Percentiles rank a stretch among this genome's conserved stretches.
These are phyloP conservation scores for Vitis riparia DNA, from an alignment of 164 flowering plant species.

Conservation along the genomic window DNA sequence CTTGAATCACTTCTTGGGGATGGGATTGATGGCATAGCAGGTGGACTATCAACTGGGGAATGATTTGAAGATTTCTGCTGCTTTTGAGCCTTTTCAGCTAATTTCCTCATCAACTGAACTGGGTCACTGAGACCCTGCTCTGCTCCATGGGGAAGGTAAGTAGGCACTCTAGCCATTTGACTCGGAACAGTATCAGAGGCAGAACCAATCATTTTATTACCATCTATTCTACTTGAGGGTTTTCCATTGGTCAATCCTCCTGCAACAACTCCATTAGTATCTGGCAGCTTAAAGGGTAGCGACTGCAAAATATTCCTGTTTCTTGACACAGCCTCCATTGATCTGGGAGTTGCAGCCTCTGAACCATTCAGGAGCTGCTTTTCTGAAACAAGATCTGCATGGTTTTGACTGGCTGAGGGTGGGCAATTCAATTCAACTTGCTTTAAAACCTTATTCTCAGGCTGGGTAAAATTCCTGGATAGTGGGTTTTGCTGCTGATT, in stretches of 20 bases:
- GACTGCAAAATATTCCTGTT: slow-evolving; percentile 30
- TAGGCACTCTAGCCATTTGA: slow-evolving; percentile 31
- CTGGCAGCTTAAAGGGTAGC: slow-evolving; percentile 39
- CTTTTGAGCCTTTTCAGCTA: slow-evolving; percentile 53
- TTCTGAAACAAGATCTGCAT: slow-evolving; percentile 23
- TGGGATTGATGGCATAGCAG: slow-evolving; percentile 29
- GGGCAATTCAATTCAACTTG: slow-evolving; percentile 46
- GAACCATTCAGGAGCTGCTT: slow-evolving; percentile 33
- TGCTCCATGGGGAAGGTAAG: slow-evolving; percentile 36
- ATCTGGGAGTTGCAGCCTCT: slow-evolving; percentile 32
- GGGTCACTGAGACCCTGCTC: slow-evolving; percentile 71
- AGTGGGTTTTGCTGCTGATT: slow-evolving; percentile 32
- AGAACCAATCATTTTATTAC: slow-evolving; percentile 17
- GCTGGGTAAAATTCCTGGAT: slow-evolving; percentile 25
- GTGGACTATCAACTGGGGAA: slow-evolving; percentile 23
- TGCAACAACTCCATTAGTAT: slow-evolving; percentile 30
- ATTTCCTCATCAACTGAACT: slow-evolving; percentile 62
- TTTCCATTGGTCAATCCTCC: slow-evolving; percentile 50
- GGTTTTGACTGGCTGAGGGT: slow-evolving; percentile 28
- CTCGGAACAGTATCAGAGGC: slow-evolving; percentile 27
- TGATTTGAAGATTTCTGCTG: slow-evolving; percentile 42
- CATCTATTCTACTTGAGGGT: slow-evolving; percentile 19
- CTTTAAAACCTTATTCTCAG: slow-evolving; percentile 33
- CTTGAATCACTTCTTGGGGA: slow-evolving; percentile 45
- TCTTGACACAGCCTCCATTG: slow-evolving; percentile 35